A percentile compares a stretch with the other conserved stretches of the same genome.
Evolutionary conservation across 129 eudicot genomes (phyloP).

Genomic region (Chrysanthemum lavandulifolium): DNA sequence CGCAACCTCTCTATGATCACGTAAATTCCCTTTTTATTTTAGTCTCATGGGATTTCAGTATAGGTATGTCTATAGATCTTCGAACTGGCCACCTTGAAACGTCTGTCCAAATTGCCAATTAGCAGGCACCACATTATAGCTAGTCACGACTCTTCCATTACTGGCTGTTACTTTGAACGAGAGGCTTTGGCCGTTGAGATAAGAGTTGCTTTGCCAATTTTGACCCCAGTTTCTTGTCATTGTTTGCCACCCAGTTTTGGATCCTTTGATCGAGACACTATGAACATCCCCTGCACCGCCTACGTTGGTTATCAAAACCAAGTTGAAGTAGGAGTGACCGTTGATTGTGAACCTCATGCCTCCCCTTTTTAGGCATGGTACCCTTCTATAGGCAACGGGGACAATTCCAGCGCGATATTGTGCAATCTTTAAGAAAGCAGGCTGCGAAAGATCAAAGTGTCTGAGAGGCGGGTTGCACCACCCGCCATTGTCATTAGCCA

Average conservation of each 20-base stretch:
- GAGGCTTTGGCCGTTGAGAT: conserved; percentile 61
- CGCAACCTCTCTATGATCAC: neutral
- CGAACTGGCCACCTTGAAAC: conserved; percentile 56
- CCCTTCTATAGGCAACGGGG: conserved; percentile 61
- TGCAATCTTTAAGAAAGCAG: conserved; percentile 61
- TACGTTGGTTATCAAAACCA: conserved; percentile 71
- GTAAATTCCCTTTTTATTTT: conserved; percentile 15
- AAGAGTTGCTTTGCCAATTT: conserved; percentile 68
- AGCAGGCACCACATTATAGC: conserved; percentile 51
- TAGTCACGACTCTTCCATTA: conserved; percentile 57
- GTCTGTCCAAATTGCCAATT: conserved; percentile 78
- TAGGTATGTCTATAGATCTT: conserved; percentile 6
- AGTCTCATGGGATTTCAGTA: conserved; percentile 18
- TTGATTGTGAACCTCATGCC: conserved; percentile 73
- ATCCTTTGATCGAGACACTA: conserved; percentile 55
- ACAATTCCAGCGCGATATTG: conserved; percentile 68
- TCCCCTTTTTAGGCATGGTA: conserved; percentile 67
- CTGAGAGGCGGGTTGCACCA: conserved; percentile 77
- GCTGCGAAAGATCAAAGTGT: conserved; percentile 67
- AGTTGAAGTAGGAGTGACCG: conserved; percentile 71
- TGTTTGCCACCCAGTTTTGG: conserved; percentile 59
- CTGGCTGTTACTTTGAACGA: conserved; percentile 56
- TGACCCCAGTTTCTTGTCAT: conserved; percentile 82
- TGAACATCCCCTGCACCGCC: conserved; percentile 74
- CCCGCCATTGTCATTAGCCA: conserved; percentile 68